Base-by-base conservation (phyloP, 371 early-diverging fungal species). In the Mucor piriformis region DNA sequence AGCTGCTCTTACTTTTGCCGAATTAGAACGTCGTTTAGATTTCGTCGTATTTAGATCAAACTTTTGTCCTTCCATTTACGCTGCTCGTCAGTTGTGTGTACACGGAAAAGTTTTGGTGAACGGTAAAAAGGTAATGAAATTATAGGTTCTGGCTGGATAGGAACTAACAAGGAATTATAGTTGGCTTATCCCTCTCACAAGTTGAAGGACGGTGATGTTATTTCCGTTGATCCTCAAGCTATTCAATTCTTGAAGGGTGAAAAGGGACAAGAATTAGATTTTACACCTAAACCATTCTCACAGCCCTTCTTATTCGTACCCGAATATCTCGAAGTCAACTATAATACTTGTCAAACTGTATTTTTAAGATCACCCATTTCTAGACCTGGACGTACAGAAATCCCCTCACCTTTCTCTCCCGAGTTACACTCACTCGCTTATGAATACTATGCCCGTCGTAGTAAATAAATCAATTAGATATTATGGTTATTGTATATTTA, bases 281-380 rank as follows among this genome's bases (percentile, higher is more conserved):
- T 95, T 66, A 76, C 76, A 38, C 87, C 91, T 10, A 81, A 82
- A 25, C 88, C 89, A 13, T 96, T 83, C 74, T 90, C 91, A 72
- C 93, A 93, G 64, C 96, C 97, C n/a, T 95, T 91, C 84, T 84
- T 97, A 86, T 98, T 96, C 72, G 83, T 93, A 13, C 98, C 98
- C 18, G 90, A 93, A 59, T 98, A 98, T 72, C 90, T 97, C 38
- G 97, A 98, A 82, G 97, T 97, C 64, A 90, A 95, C 80, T 98
- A 94, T 81, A 88, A 88, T 67, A 95, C 93, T 11, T 94, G 95
- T 84, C 90, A 92, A 32, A 79, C 87, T 18, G 88, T 94, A 46
- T 95, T 95, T 70, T 75, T 98, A 55, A 88, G 96, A 56, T 74
- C 88, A 33, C 97, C 98, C 24, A 84, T 93, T 50, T 91, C 92